phyloP scores from a whole-genome alignment of 2,329 filamentous ascomycete species.

The Ophiostoma pallidulum region DNA sequence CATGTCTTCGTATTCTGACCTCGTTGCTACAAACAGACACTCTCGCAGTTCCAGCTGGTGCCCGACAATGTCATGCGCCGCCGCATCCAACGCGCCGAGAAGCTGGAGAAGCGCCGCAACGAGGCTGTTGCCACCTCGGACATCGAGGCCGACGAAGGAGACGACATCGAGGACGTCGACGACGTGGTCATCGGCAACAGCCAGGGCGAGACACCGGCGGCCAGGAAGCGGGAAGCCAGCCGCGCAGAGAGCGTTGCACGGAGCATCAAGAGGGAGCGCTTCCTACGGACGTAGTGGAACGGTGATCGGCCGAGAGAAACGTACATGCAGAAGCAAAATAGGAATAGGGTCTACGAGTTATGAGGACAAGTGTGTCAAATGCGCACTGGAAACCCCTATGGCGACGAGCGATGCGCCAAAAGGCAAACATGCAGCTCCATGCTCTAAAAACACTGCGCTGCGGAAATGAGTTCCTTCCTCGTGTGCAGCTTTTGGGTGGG shows the following conservation, averaged over 20 bases:
- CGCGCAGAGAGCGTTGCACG: conserved; percentile 16
- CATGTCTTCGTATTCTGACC: too few relatives aligned
- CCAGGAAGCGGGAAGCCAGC: conserved; percentile 12
- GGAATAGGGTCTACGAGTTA: too few relatives aligned
- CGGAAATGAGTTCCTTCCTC: too few relatives aligned
- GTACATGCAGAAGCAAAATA: neutral
- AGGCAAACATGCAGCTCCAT: too few relatives aligned
- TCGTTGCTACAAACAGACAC: too few relatives aligned
- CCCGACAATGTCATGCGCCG: conserved; percentile 47
- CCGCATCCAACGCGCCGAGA: conserved; percentile 45
- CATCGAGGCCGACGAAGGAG: conserved; percentile 28
- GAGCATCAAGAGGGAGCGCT: conserved; percentile 21
- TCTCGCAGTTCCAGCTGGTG: too few relatives aligned
- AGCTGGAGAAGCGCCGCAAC: conserved; percentile 33
- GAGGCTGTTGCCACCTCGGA: conserved; percentile 30
- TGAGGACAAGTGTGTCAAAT: too few relatives aligned
- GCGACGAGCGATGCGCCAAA: too few relatives aligned
- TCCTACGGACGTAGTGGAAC: conserved; percentile 3
- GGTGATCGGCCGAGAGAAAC: conserved; percentile 5
- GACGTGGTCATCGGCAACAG: neutral
- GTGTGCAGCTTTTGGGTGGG: too few relatives aligned
- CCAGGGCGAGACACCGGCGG: neutral
- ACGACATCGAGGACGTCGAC: conserved; percentile 17
- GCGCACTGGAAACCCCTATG: neutral
- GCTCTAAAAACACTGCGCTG: too few relatives aligned